These are phyloP conservation scores for Pseudogymnoascus sp. DNA, from an alignment of 2,329 filamentous ascomycete genomes.

Conservation along the genomic window DNA sequence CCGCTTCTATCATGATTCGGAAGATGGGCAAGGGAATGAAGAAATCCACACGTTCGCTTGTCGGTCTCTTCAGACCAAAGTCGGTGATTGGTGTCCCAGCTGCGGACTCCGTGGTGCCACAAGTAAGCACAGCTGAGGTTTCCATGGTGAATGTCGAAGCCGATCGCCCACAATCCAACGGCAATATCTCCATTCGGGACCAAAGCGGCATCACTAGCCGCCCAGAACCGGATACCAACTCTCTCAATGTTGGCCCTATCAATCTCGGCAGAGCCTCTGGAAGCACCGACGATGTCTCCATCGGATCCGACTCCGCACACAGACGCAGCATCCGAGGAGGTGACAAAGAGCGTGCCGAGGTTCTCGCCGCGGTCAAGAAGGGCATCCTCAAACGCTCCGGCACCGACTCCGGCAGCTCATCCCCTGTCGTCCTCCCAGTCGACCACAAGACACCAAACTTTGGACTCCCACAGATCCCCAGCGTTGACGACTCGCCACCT, in stretches of 20 bases:
- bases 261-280: constrained; percentile 33
- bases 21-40: constrained; percentile 99
- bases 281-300: constrained; percentile 20
- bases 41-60: constrained; percentile 81
- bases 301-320: constrained; percentile 30
- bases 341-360: constrained; percentile 82
- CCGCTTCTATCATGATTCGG: constrained; percentile 85
- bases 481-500: constrained; percentile 66
- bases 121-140: constrained; percentile 71
- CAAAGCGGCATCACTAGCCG: constrained; percentile 71
- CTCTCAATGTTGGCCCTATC: constrained; percentile 51
- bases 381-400: constrained; percentile 80
- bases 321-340: constrained; percentile 87
- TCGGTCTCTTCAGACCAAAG: constrained; percentile 90
- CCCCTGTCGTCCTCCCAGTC: constrained; percentile 55
- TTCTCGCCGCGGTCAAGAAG: constrained; percentile 85
- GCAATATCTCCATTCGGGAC: constrained; percentile 60
- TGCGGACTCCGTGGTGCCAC: constrained; percentile 56
- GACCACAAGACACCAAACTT: constrained; percentile 47
- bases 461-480: constrained; percentile 52
- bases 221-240: constrained; percentile 76
- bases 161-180: constrained; percentile 71
- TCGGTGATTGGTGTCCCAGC: constrained; percentile 73
- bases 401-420: constrained; percentile 55
- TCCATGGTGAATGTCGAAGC: constrained; percentile 96